These are phyloP conservation scores for Thoreauomyces humboldtii DNA, from an alignment of 192 early-diverging fungal genomes.

Conservation along the genomic window DNA sequence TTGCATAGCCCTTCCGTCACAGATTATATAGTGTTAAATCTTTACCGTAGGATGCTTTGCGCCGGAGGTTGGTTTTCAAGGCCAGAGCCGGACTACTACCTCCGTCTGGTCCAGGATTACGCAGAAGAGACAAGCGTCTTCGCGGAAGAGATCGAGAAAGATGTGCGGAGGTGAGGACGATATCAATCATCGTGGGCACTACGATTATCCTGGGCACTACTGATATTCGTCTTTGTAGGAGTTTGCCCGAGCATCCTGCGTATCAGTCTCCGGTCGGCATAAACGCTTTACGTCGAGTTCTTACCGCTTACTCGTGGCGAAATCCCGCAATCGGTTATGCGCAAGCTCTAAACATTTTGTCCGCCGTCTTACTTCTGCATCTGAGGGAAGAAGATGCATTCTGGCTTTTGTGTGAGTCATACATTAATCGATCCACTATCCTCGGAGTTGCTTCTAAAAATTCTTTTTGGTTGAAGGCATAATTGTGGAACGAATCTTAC, in stretches of 20 bases:
- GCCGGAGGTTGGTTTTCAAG: conserved; percentile 54
- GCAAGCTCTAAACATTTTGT: conserved; percentile 62
- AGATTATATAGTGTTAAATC: conserved; percentile 7
- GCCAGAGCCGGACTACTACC: conserved; percentile 47
- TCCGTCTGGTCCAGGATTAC: conserved; percentile 36
- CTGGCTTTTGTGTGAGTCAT: conserved; percentile 52
- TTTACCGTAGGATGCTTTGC: conserved; percentile 43
- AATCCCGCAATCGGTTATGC: conserved; percentile 62
- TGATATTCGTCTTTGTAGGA: conserved; percentile 29
- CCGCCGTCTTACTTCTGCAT: conserved; percentile 52
- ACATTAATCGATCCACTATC: no score
- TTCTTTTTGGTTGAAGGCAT: conserved; percentile 29
- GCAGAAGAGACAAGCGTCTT: conserved; percentile 36
- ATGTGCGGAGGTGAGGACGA: conserved; percentile 50
- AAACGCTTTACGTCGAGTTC: conserved; percentile 49
- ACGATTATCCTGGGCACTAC: no score
- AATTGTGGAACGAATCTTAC: conserved; percentile 54
- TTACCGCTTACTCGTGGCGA: conserved; percentile 61
- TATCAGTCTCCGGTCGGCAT: conserved; percentile 53
- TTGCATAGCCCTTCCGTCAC: not conserved
- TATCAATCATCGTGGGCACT: no score
- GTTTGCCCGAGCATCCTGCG: conserved; percentile 58
- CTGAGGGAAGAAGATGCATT: conserved; percentile 59
- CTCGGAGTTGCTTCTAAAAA: no score
- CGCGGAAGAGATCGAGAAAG: conserved; percentile 65